These are phyloP conservation scores for Aspergillus cejpii DNA, from an alignment of 2,329 filamentous ascomycete species.

Conservation along the genomic window DNA sequence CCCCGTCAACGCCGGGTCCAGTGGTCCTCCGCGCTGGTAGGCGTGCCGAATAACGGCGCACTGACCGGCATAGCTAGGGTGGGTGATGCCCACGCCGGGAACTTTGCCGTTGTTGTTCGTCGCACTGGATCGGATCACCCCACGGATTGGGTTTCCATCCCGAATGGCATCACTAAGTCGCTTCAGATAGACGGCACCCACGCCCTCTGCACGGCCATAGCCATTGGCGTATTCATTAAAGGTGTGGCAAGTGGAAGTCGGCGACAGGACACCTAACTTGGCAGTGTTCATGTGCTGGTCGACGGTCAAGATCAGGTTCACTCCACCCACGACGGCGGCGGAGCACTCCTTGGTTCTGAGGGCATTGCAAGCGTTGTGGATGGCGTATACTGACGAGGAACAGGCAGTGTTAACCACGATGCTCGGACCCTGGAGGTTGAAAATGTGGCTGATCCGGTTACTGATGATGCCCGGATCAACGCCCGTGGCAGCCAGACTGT, in stretches of 20 bases:
- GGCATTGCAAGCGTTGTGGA: conserved; percentile 35
- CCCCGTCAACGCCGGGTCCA: conserved; percentile 24
- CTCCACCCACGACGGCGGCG: conserved; percentile 19
- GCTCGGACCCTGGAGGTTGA: conserved; percentile 33
- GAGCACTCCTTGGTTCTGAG: conserved; percentile 18
- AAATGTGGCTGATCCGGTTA: conserved; percentile 31
- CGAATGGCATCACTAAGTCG: conserved; percentile 24
- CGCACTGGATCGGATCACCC: conserved; percentile 12
- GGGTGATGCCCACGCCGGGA: conserved; percentile 14
- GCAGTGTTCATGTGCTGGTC: conserved; percentile 21
- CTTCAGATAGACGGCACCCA: conserved; percentile 31
- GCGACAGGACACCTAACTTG: conserved; percentile 32
- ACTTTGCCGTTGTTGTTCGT: conserved; percentile 15
- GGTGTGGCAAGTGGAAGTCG: conserved; percentile 29
- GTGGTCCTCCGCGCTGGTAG: conserved; percentile 31
- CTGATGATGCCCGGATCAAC: conserved; percentile 8
- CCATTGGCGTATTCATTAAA: conserved; percentile 34
- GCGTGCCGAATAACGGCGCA: conserved; percentile 33
- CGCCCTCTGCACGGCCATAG: conserved; percentile 32
- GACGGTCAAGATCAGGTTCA: conserved; percentile 19
- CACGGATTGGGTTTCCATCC: conserved; percentile 15
- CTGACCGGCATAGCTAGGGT: conserved; percentile 31
- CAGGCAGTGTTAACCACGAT: conserved; percentile 32
- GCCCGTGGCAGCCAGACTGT: conserved; percentile 13
- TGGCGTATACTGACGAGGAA: conserved; percentile 34